Evolutionary conservation across 2,329 filamentous ascomycete species (phyloP), one percentile per base, ranked within the genome.

Genomic region (Clonostachys rhizophaga): DNA sequence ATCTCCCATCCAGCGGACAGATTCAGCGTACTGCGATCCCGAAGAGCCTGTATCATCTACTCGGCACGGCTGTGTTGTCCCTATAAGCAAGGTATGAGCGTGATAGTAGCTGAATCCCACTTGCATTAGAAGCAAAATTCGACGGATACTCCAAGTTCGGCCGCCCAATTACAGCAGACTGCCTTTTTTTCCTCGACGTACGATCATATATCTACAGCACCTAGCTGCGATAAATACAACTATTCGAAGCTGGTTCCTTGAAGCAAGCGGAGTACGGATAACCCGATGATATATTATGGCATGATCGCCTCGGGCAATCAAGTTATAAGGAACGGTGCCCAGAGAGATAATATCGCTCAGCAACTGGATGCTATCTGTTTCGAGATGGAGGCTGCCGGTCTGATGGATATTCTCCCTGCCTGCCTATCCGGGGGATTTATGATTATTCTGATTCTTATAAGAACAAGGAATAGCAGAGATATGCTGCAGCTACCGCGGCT

Each of bases 381-480:
- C 18, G 58, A 62, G 44, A 63, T 61, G 5, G 18, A 18, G 18
- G 18, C 18, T 18, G 18, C 18, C 18, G 18, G 18, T 18, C 18
- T 18, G 18, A 59, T 53, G 45, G 50, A 53, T 8, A 49, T 46
- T 1, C 51, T 64, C 6, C 59, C 58, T n/a, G 60, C 36, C 42
- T 69, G 1, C 53, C 61, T 0, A 63, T 70, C 16, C 57, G 64
- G 8, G 62, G 62, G 2, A 60, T 66, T 34, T 63, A 54, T 49
- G 60, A 66, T 50, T 66, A 65, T 40, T 50, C 61, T 0, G 61
- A 65, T 45, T 53, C 56, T 5, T 56, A 61, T 40, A 62, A 62
- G 43, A 58, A 57, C 39, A 53, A 59, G 5, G 42, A 35, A 2
- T 62, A 54, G 59, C 57, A 61, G 40, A 41, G 48, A 17, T 61